A percentile compares a stretch with the other conserved stretches of the same genome.
Conservation (phyloP, 1,284 basidiomycete species). For the Boletellus deceptivus region DNA sequence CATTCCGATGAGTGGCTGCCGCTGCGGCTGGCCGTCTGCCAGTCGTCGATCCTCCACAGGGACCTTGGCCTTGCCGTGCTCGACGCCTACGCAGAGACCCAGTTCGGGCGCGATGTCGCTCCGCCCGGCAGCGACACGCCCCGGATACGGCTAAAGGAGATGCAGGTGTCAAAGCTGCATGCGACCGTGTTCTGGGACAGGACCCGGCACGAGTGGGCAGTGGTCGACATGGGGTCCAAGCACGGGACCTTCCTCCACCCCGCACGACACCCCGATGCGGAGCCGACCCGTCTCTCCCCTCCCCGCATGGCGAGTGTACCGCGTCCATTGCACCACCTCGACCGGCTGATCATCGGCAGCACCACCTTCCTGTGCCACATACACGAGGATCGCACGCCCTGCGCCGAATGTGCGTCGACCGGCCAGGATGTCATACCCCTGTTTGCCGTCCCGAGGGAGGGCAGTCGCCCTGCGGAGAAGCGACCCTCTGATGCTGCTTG, state of each 20-base stretch:
- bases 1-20: slow-evolving; percentile 27
- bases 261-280: slow-evolving; percentile 16
- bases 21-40: slow-evolving; percentile 57
- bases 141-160: slow-evolving; percentile 72
- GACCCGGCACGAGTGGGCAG: slow-evolving; percentile 54
- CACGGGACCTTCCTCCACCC: slow-evolving; percentile 68
- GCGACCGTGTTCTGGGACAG: slow-evolving; percentile 72
- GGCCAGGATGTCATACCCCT: slow-evolving; percentile 57
- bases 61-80: slow-evolving; percentile 54
- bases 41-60: slow-evolving; percentile 50
- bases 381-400: slow-evolving; percentile 59
- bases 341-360: slow-evolving; percentile 61
- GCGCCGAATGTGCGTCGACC: slow-evolving; percentile 53
- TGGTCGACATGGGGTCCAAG: slow-evolving; percentile 80
- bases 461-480: slow-evolving; percentile 33
- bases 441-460: slow-evolving; percentile 41
- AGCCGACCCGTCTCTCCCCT: slow-evolving; percentile 53
- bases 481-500: slow-evolving; percentile 29
- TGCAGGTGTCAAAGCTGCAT: slow-evolving; percentile 77
- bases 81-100: slow-evolving; percentile 61
- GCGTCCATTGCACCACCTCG: slow-evolving; percentile 56
- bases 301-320: slow-evolving; percentile 67
- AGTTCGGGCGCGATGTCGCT: slow-evolving; percentile 66
- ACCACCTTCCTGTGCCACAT: slow-evolving; percentile 70
- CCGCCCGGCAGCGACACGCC: slow-evolving; percentile 50